A percentile compares a stretch with the other conserved stretches of the same genome.
phyloP scores from a whole-genome alignment of 768 basidiomycete genomes.

The Phaffia australis region DNA sequence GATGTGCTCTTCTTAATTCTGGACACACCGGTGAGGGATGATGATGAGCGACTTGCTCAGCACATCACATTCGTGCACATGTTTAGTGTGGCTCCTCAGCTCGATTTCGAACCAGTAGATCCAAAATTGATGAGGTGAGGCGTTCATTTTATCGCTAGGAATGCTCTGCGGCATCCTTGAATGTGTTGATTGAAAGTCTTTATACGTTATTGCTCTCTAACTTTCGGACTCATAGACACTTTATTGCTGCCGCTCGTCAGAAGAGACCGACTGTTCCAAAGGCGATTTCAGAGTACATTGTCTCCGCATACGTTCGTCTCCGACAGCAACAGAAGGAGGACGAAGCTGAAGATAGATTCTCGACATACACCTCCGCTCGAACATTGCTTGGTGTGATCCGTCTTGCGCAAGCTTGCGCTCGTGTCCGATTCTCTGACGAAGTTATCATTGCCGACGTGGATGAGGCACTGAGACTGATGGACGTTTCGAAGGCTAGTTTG shows the following conservation, averaged over 20 bases:
- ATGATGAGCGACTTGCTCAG: slow-evolving; percentile 88
- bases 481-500: slow-evolving; percentile 85
- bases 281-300: slow-evolving; percentile 80
- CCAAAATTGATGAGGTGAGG: slow-evolving; percentile 76
- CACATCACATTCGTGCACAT: slow-evolving; percentile 98
- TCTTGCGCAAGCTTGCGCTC: slow-evolving; percentile 85
- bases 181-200: not conserved
- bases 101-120: slow-evolving; percentile 72
- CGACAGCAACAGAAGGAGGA: slow-evolving; percentile 89
- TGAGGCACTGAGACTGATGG: slow-evolving; percentile 93
- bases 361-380: slow-evolving; percentile 90
- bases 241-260: slow-evolving; percentile 81
- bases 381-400: slow-evolving; percentile 90
- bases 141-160: not conserved
- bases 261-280: slow-evolving; percentile 82
- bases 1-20: slow-evolving; percentile 93
- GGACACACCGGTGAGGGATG: slow-evolving; percentile 87
- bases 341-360: slow-evolving; percentile 71
- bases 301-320: slow-evolving; percentile 88
- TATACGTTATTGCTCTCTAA: slow-evolving; percentile 15
- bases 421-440: slow-evolving; percentile 67
- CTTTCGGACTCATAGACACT: slow-evolving; percentile 52
- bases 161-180: not conserved
- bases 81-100: slow-evolving; percentile 77
- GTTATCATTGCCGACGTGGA: slow-evolving; percentile 85